A percentile compares a stretch with the other conserved stretches of the same genome.
phyloP scores from a whole-genome alignment of 345 rosid genomes.

The Rubroshorea leprosula region DNA sequence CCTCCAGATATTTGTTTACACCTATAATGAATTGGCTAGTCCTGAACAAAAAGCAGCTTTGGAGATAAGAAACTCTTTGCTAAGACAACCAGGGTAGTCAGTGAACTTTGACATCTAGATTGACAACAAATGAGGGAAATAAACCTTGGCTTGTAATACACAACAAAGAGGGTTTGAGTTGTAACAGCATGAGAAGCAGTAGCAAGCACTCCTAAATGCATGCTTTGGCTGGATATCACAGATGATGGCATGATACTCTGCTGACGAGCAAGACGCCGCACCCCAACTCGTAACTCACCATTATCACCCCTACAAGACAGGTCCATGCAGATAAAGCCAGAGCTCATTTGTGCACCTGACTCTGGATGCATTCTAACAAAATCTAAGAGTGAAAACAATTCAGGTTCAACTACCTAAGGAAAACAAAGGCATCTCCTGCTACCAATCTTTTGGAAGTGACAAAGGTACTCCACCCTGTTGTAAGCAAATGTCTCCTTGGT shows the following conservation, averaged over 20 bases:
- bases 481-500: constrained; percentile 74
- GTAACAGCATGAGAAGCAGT: constrained; percentile 71
- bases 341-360: constrained; percentile 4
- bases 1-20: constrained; percentile 50
- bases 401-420: constrained; percentile 45
- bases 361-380: not conserved
- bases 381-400: not conserved
- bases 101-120: not conserved
- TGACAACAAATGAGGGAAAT: constrained; percentile 1
- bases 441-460: constrained; percentile 64
- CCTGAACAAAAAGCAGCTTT: constrained; percentile 29
- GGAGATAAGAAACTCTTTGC: constrained; percentile 5
- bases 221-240: constrained; percentile 74
- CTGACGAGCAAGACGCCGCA: constrained; percentile 44
- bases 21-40: constrained; percentile 61
- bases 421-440: constrained; percentile 74
- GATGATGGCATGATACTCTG: constrained; percentile 56
- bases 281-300: constrained; percentile 63
- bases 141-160: constrained; percentile 75
- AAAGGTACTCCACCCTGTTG: constrained; percentile 80
- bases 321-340: constrained; percentile 1
- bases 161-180: constrained; percentile 51
- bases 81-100: not conserved
- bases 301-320: constrained; percentile 38
- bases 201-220: constrained; percentile 83